These are phyloP conservation scores for Strobilomyces echinocephalus DNA, from an alignment of 768 basidiomycete species.

Conservation along the genomic window DNA sequence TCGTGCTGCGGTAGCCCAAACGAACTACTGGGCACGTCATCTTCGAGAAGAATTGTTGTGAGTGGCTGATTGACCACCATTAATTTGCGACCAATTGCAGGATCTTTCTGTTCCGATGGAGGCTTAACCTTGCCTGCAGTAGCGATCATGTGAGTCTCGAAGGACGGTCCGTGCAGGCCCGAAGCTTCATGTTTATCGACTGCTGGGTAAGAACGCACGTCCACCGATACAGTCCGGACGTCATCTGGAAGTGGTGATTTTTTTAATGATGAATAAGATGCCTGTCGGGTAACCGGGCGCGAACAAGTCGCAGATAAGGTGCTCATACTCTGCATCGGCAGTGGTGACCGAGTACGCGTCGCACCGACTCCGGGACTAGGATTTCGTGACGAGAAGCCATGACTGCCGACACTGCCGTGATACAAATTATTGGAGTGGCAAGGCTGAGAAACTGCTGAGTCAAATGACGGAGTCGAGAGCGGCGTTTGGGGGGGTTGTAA, in stretches of 20 bases:
- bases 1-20: constrained; percentile 9
- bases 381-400: constrained; percentile 2
- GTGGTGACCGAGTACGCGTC: not conserved
- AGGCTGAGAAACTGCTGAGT: not conserved
- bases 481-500: constrained; percentile 4
- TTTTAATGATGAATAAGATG: not conserved
- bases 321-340: not conserved
- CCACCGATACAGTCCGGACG: not conserved
- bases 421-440: constrained; percentile 17
- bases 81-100: not conserved
- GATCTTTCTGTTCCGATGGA: not conserved
- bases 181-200: not conserved
- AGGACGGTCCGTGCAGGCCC: not conserved
- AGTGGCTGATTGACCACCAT: not conserved
- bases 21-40: not conserved
- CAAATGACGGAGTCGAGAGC: constrained; percentile 1
- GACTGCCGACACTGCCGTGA: constrained; percentile 9
- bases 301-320: not conserved
- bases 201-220: not conserved
- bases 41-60: not conserved
- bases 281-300: not conserved
- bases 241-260: not conserved
- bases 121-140: not conserved
- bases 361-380: not conserved
- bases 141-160: not conserved